Percentiles rank a stretch among this genome's conserved stretches.
phyloP scores from a whole-genome alignment of 169 alveolate genomes.

The Plasmodium malariae region DNA sequence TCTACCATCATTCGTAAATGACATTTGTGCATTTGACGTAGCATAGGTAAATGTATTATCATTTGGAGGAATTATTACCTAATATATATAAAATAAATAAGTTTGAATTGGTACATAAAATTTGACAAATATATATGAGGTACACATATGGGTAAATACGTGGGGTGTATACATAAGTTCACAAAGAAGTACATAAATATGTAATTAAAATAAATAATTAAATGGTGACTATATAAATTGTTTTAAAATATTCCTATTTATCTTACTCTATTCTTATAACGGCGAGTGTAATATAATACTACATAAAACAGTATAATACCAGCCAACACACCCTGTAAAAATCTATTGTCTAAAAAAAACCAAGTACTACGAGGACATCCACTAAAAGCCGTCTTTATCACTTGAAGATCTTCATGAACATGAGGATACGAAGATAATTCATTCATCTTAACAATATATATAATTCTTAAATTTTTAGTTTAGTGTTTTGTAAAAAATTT shows the following conservation, averaged over 20 bases:
- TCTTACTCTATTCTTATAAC: slow-evolving; percentile 31
- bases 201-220: too few species aligned
- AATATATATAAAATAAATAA: too few species aligned
- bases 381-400: slow-evolving; percentile 6
- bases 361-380: neutral
- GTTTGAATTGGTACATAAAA: neutral
- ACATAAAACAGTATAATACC: slow-evolving; percentile 21
- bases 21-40: neutral
- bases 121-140: neutral
- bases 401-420: neutral
- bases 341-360: slow-evolving; percentile 7
- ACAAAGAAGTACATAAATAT: neutral
- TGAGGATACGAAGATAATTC: neutral
- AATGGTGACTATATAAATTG: too few species aligned
- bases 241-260: neutral
- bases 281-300: slow-evolving; percentile 18
- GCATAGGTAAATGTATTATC: neutral
- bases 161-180: neutral
- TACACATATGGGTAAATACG: neutral
- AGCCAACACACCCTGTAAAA: slow-evolving; percentile 17
- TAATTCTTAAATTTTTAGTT: too few species aligned
- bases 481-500: too few species aligned
- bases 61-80: too few species aligned
- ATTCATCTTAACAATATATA: neutral
- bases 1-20: neutral